Base-by-base conservation (phyloP, 257 asterid species). In the Apocynum venetum region DNA sequence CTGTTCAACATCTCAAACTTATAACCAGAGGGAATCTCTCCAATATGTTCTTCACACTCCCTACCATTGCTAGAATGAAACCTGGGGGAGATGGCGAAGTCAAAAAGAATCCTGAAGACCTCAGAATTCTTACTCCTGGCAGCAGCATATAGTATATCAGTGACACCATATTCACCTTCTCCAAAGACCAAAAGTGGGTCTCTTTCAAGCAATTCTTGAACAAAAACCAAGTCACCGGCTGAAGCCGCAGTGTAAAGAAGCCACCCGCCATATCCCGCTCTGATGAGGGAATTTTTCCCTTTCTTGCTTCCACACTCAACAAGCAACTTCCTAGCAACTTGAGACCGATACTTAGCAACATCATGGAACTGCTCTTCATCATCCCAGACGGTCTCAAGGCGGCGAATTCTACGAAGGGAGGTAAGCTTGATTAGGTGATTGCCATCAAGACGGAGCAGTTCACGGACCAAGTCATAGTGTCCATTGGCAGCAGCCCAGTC, bases 401-500 rank as follows among this genome's bases (percentile, higher is more conserved):
- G 96, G 14, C 98, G 97, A 81, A 91, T 86, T 49, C 97, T 80
- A 36, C 97, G 90, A 3, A 95, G 94, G 4, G 99, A 95, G 0
- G 99, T 90, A 41, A 95, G 94, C 71, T 92, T 85, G 77, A 95
- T 91, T 47, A 95, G 91, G 80, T 95, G 97, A 85, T 95, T 93
- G 71, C 91, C 97, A 64, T 95, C 99, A 52, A 95, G 88, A 64
- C 96, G 97, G 83, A 95, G 97, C 73, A 95, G 97, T 79, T 95
- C 94, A 7, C 96, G 83, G 70, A 93, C 97, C 60, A 93, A 51
- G 48, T 95, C 99, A 83, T 87, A 93, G 87, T 93, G 97, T 31
- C 99, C 99, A 78, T 93, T 95, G 53, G 99, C 99, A 12, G 97
- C 98, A 1, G 99, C 99, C 88, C 90, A 95, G 48, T 95, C 99